These are phyloP conservation scores for Cryptomeria japonica DNA, from an alignment of 75 land plant species.

Conservation along the genomic window DNA sequence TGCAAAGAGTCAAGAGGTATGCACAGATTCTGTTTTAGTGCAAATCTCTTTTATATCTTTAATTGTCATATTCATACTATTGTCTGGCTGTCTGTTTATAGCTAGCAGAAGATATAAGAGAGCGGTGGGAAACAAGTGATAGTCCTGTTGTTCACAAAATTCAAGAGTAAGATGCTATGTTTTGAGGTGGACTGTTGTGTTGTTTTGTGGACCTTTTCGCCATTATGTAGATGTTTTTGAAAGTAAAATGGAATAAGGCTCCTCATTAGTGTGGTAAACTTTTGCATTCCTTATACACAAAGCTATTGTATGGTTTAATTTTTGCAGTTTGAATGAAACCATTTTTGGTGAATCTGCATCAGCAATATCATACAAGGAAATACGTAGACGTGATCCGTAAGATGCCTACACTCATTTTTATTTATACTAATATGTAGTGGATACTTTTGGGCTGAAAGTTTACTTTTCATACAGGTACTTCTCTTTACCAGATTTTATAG, in stretches of 20 bases:
- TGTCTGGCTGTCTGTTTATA: conserved; percentile 19
- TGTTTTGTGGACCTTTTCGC: not conserved
- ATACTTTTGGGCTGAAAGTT: not conserved
- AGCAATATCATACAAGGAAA: conserved; percentile 81
- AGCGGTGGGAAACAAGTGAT: conserved; percentile 93
- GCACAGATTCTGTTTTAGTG: conserved; percentile 1
- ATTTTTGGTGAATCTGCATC: conserved; percentile 85
- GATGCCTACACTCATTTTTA: conserved; percentile 11
- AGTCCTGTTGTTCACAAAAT: conserved; percentile 93
- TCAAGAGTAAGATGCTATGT: conserved; percentile 68
- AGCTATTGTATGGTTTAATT: not conserved
- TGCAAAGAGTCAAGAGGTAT: conserved; percentile 81
- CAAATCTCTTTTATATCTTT: not conserved
- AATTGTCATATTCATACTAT: not conserved
- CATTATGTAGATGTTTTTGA: not conserved
- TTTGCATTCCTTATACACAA: not conserved
- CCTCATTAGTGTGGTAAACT: not conserved
- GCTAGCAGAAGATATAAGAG: conserved; percentile 88
- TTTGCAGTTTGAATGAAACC: conserved; percentile 70
- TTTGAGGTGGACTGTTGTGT: not conserved
- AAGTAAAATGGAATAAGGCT: not conserved
- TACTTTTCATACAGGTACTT: conserved; percentile 47
- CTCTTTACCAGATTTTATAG: conserved; percentile 85
- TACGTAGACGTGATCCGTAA: conserved; percentile 91
- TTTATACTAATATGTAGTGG: not conserved